Conservation (phyloP, 1,139 yeast genomes). For the Ogataea hybrid region DNA sequence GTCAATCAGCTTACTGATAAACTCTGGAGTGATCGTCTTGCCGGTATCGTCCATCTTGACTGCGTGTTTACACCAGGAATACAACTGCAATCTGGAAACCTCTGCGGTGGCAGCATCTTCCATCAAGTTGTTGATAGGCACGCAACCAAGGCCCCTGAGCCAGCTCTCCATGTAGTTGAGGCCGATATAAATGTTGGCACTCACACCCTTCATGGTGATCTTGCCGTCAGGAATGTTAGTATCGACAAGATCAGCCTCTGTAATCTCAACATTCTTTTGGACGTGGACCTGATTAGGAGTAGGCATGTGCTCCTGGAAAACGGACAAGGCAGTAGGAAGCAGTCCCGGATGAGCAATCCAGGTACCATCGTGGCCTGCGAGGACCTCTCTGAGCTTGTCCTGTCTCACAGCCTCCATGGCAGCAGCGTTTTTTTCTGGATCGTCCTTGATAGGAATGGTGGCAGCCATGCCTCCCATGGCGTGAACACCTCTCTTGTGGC, state of each 20-base stretch:
- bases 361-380: conserved; percentile 80
- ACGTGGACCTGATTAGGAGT: conserved; percentile 74
- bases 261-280: conserved; percentile 39
- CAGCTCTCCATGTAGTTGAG: conserved; percentile 81
- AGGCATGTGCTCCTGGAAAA: conserved; percentile 74
- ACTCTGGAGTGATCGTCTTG: conserved; percentile 54
- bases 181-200: conserved; percentile 71
- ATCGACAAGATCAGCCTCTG: conserved; percentile 60
- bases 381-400: conserved; percentile 71
- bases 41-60: conserved; percentile 59
- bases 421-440: conserved; percentile 53
- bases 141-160: conserved; percentile 82
- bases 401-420: conserved; percentile 66
- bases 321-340: conserved; percentile 71
- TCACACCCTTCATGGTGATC: conserved; percentile 65
- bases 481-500: conserved; percentile 71
- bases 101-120: conserved; percentile 90
- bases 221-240: conserved; percentile 62
- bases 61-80: conserved; percentile 81
- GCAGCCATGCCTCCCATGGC: conserved; percentile 90
- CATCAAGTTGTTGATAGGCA: conserved; percentile 81
- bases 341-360: conserved; percentile 90
- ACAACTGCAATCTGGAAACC: conserved; percentile 76
- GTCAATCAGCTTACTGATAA: conserved; percentile 53
- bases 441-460: conserved; percentile 73